Percentiles rank a stretch among this genome's conserved stretches.
These are phyloP conservation scores for Grosmannia clavigera DNA, from an alignment of 2,329 filamentous ascomycete genomes.

Conservation along the genomic window DNA sequence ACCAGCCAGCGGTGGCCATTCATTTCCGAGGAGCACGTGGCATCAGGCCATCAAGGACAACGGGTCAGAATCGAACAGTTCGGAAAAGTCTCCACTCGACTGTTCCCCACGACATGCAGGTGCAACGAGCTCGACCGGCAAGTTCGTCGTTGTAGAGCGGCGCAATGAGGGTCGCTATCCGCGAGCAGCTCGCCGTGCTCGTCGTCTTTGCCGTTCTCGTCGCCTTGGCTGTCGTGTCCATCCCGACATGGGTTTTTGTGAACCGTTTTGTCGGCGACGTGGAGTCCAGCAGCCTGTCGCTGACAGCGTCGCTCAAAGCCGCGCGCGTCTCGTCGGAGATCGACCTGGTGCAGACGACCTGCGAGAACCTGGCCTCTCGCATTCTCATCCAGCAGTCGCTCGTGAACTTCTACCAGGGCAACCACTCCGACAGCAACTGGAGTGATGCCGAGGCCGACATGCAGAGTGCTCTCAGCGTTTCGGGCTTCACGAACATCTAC, in stretches of 20 bases:
- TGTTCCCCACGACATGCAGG: conserved; percentile 17
- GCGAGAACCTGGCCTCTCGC: conserved; percentile 57
- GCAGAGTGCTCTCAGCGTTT: conserved; percentile 53
- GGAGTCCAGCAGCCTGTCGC: conserved; percentile 49
- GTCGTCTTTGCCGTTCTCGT: conserved; percentile 65
- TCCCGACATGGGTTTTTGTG: conserved; percentile 58
- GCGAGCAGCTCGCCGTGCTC: conserved; percentile 72
- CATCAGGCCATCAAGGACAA: neutral
- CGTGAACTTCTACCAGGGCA: conserved; percentile 38
- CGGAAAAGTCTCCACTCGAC: neutral
- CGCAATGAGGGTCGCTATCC: conserved; percentile 73
- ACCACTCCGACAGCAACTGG: conserved; percentile 50
- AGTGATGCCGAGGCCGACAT: conserved; percentile 49
- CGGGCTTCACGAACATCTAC: conserved; percentile 44
- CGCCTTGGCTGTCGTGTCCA: conserved; percentile 63
- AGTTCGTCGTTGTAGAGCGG: conserved; percentile 19
- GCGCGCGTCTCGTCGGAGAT: conserved; percentile 70
- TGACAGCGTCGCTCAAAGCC: conserved; percentile 79
- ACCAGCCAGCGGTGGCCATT: neutral
- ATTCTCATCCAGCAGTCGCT: conserved; percentile 45
- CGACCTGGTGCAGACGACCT: conserved; percentile 64
- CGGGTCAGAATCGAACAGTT: neutral
- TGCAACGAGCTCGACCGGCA: conserved; percentile 6
- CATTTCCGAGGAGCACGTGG: neutral
- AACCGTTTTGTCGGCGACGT: conserved; percentile 40